Evolutionary conservation across 352 stramenopile species (phyloP), one percentile per base, ranked within the genome.

Genomic region (Phytopythium cucurbitacearum): DNA sequence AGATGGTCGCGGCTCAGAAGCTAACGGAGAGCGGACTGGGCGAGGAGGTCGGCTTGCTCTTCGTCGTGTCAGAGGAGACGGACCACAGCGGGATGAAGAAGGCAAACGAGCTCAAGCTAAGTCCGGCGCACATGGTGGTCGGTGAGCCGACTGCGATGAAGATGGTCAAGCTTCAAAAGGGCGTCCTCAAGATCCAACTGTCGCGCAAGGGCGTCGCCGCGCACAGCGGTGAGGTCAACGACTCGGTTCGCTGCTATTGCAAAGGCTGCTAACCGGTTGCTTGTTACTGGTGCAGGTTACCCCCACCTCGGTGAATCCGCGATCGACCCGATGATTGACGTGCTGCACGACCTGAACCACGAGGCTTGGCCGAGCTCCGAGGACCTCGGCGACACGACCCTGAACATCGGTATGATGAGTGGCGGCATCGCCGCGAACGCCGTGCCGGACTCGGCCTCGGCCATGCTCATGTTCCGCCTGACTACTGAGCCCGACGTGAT

Each of bases 21-120:
- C 62, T 95, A 11, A 71, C 73, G 7, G 75, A 86, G 21, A 69
- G 60, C 32, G 85, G 85, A 1, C 61, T 71, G 56, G 72, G 62
- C 7, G 58, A 83, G 3, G 82, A 93, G 35, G 74, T 94, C 16
- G 79, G 76, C 1, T 53, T 94, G 52, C 61, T 95, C 11, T 95
- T 91, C 59, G 85, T 95, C 11, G 85, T 95, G 7, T 95, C 85
- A 3, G 85, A 95, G 57, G 85, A 95, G 63, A 95, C 85, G 0
- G 85, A 95, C 41, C 85, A 95, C 65, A 94, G 83, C 51, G 82
- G 85, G 10, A 95, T 95, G 82, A 89, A 92, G 59, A 89, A 90
- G 54, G 80, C 81, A 3, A 95, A 95, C 60, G 82, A 91, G 49
- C 57, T 95, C 48, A 66, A 74, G 4, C 48, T 95, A 13, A 74